These are phyloP conservation scores for Leccinum barrowsii DNA, from an alignment of 768 basidiomycete species.

Conservation along the genomic window DNA sequence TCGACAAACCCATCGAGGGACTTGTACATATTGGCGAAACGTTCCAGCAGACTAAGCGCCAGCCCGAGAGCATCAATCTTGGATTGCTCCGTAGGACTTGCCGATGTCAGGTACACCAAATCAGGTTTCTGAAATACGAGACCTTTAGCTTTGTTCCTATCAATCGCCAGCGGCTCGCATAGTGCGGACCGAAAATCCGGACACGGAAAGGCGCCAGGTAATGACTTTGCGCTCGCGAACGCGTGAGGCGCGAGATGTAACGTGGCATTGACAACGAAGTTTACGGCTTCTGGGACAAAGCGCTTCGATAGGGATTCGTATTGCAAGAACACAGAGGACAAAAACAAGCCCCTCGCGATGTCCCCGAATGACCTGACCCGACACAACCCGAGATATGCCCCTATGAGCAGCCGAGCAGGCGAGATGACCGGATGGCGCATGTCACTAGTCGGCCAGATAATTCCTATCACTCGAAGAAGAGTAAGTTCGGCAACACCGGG, in stretches of 20 bases:
- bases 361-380: conserved; percentile 75
- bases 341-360: conserved; percentile 81
- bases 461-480: conserved; percentile 75
- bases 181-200: conserved; percentile 62
- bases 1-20: conserved; percentile 82
- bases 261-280: conserved; percentile 70
- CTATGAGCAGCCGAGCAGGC: conserved; percentile 83
- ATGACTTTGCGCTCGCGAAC: conserved; percentile 39
- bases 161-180: conserved; percentile 39
- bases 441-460: conserved; percentile 92
- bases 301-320: conserved; percentile 85
- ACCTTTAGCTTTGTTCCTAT: conserved; percentile 38
- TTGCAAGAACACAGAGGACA: conserved; percentile 81
- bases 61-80: conserved; percentile 72
- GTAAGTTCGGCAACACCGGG: conserved; percentile 81
- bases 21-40: conserved; percentile 75
- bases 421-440: conserved; percentile 87
- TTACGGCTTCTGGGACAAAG: conserved; percentile 83
- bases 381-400: conserved; percentile 83
- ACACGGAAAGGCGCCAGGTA: conserved; percentile 70
- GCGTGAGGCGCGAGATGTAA: conserved; percentile 70
- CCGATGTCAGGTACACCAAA: conserved; percentile 42
- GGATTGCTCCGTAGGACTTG: conserved; percentile 45
- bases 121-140: conserved; percentile 43
- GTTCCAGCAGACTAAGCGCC: conserved; percentile 58